Evolutionary conservation across 192 early-diverging fungal genomes (phyloP).

Genomic region (Backusella parvicylindrica): DNA sequence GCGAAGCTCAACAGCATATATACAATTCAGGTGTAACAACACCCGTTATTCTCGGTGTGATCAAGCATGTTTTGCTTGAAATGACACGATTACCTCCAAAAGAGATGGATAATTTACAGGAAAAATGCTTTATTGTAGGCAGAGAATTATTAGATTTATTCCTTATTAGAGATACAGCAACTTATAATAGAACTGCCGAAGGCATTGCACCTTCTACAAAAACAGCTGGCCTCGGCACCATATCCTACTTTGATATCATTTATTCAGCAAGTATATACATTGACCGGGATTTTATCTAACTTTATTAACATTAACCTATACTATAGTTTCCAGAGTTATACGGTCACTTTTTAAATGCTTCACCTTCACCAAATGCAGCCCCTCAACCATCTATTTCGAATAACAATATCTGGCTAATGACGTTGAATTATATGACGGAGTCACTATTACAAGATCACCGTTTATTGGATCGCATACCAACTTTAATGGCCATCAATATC

Average conservation of each 20-base stretch:
- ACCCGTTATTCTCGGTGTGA: constrained; percentile 22
- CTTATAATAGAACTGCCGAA: background rate
- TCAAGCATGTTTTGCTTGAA: constrained; percentile 31
- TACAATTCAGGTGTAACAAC: constrained; percentile 29
- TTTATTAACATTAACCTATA: background rate
- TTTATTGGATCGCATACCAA: constrained; percentile 41
- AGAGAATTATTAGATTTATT: constrained; percentile 28
- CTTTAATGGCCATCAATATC: constrained; percentile 41
- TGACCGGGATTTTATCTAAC: background rate
- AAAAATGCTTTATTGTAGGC: constrained; percentile 22
- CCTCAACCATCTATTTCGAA: constrained; percentile 36
- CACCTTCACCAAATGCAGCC: background rate
- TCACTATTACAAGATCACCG: constrained; percentile 39
- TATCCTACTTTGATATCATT: constrained; percentile 31
- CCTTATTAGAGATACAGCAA: constrained; percentile 12
- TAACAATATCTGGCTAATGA: constrained; percentile 45
- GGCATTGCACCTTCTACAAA: background rate
- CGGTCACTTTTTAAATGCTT: constrained; percentile 25
- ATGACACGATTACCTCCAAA: constrained; percentile 20
- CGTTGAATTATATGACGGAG: constrained; percentile 39
- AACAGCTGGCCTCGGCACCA: background rate
- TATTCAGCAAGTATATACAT: constrained; percentile 24
- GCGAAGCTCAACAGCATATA: background rate
- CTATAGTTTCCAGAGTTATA: constrained; percentile 33
- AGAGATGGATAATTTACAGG: constrained; percentile 13